Evolutionary conservation across 169 alveolate species (phyloP).

Genomic region (Cyclospora cayetanensis): DNA sequence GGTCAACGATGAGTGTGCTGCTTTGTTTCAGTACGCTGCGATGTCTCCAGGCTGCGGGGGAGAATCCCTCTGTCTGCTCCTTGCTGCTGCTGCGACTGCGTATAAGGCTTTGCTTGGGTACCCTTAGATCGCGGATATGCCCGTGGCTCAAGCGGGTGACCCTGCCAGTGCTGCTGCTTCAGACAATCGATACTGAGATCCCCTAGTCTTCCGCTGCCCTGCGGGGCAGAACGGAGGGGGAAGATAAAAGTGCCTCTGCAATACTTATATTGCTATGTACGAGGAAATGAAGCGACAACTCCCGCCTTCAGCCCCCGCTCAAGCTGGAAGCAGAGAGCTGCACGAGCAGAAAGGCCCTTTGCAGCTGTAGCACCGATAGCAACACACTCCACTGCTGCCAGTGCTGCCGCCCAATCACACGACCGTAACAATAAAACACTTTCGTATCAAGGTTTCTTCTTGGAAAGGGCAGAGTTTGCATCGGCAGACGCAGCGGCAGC

Average conservation of each 20-base stretch:
- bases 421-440: not conserved
- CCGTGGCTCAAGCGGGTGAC: too few species aligned
- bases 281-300: not conserved
- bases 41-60: not conserved
- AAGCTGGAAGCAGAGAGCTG: slow-evolving; percentile 47
- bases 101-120: too few species aligned
- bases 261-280: not conserved
- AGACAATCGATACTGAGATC: slow-evolving; percentile 38
- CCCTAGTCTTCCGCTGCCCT: not conserved
- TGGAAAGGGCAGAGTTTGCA: slow-evolving; percentile 4
- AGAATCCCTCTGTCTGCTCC: not conserved
- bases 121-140: too few species aligned
- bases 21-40: not conserved
- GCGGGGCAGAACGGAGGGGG: not conserved
- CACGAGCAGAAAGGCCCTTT: too few species aligned
- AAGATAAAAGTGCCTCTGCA: not conserved
- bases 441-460: not conserved
- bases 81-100: slow-evolving; percentile 31
- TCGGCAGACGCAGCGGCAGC: slow-evolving; percentile 44
- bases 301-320: slow-evolving; percentile 20
- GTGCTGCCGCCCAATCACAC: slow-evolving; percentile 31
- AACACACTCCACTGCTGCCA: slow-evolving; percentile 33
- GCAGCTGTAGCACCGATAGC: not conserved
- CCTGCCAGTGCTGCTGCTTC: not conserved
- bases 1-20: too few species aligned